Conservation (phyloP, 306 rosid species). For the Gastrolobium villosum region DNA sequence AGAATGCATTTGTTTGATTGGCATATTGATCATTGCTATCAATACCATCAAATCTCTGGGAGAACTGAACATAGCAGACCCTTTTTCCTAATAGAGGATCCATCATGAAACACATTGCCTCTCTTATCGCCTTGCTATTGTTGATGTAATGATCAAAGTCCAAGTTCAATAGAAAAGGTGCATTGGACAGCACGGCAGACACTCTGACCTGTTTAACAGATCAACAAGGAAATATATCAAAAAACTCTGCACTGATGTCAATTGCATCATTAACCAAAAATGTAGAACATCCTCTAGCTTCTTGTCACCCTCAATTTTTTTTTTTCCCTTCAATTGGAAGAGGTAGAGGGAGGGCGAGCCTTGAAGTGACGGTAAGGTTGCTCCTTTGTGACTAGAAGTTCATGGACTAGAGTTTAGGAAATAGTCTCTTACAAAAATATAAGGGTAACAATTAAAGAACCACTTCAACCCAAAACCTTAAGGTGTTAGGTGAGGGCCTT, state of each 20-base stretch:
- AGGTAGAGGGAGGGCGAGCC: too few relatives aligned
- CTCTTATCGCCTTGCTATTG: constrained; percentile 73
- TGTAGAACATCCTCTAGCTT: not conserved
- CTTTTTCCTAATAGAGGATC: constrained; percentile 67
- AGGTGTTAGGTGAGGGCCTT: too few relatives aligned
- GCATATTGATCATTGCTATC: constrained; percentile 52
- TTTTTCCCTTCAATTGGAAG: not conserved
- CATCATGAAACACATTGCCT: constrained; percentile 92
- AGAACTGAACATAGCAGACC: constrained; percentile 74
- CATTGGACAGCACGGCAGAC: constrained; percentile 75
- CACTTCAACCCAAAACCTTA: too few relatives aligned
- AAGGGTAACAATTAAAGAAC: too few relatives aligned
- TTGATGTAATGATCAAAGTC: constrained; percentile 73
- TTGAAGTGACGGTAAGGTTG: too few relatives aligned
- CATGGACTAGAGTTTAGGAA: too few relatives aligned
- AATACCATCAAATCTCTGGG: constrained; percentile 62
- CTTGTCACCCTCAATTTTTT: not conserved
- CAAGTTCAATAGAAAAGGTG: constrained; percentile 76
- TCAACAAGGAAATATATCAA: constrained; percentile 24
- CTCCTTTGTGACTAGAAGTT: too few relatives aligned
- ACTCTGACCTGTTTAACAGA: constrained; percentile 66
- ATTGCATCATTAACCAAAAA: not conserved
- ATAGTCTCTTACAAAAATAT: too few relatives aligned
- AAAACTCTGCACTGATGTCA: not conserved
- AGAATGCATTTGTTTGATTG: constrained; percentile 58